Conservation (phyloP, 2,329 filamentous ascomycete genomes). For the Fusarium siculi region DNA sequence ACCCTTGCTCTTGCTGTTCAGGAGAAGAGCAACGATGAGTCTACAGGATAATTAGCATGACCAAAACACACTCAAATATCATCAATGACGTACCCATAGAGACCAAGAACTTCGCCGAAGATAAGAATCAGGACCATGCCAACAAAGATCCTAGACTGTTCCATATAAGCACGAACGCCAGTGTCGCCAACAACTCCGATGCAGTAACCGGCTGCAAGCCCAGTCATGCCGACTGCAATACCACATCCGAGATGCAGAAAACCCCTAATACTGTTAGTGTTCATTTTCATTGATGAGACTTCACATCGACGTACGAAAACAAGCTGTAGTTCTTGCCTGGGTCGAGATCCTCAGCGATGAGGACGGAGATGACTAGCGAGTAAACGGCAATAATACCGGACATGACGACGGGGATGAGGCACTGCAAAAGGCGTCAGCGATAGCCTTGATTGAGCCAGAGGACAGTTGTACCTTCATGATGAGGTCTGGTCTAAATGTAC, state of each 20-base stretch:
- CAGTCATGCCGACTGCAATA: slow-evolving; percentile 89
- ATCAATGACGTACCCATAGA: slow-evolving; percentile 80
- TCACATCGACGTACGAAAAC: slow-evolving; percentile 72
- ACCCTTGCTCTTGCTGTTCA: slow-evolving; percentile 86
- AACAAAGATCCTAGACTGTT: slow-evolving; percentile 94
- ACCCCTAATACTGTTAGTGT: slow-evolving; percentile 63
- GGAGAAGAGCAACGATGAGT: slow-evolving; percentile 90
- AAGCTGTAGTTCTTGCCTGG: slow-evolving; percentile 81
- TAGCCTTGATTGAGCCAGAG: neutral
- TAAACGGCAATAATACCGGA: slow-evolving; percentile 99
- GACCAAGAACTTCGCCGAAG: slow-evolving; percentile 95
- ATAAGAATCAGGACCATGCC: slow-evolving; percentile 99
- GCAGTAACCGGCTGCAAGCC: slow-evolving; percentile 93
- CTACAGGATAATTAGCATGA: slow-evolving; percentile 56
- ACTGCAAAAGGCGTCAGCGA: slow-evolving; percentile 60
- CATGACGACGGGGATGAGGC: slow-evolving; percentile 92
- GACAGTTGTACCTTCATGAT: slow-evolving; percentile 81
- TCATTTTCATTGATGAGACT: neutral
- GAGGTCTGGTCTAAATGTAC: slow-evolving; percentile 84
- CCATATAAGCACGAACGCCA: slow-evolving; percentile 95
- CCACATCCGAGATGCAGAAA: slow-evolving; percentile 96
- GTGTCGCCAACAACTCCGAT: slow-evolving; percentile 96
- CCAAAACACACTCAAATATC: neutral
- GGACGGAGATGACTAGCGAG: slow-evolving; percentile 93
- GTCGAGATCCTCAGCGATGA: slow-evolving; percentile 90